These are phyloP conservation scores for Lupinus albus DNA, from an alignment of 306 rosid species.

Conservation along the genomic window DNA sequence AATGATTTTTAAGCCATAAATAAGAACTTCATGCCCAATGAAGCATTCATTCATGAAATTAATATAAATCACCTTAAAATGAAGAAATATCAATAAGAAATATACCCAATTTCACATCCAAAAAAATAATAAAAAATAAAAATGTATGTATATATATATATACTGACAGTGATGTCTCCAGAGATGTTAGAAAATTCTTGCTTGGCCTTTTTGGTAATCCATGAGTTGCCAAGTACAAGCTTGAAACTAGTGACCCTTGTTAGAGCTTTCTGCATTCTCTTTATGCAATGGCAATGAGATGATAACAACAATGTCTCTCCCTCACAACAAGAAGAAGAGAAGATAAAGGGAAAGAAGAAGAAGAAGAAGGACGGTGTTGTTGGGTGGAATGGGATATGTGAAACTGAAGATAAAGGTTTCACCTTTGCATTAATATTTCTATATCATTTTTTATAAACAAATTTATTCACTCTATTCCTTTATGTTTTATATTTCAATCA, in stretches of 20 bases:
- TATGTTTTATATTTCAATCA: no score
- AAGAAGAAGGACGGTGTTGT: neutral
- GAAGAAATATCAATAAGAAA: neutral
- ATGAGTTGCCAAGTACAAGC: constrained; percentile 66
- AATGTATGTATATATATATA: neutral
- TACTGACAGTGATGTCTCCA: constrained; percentile 75
- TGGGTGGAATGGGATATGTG: neutral
- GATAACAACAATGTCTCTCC: no score
- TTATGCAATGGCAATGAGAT: no score
- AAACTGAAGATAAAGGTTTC: constrained; percentile 29
- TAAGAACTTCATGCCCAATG: neutral
- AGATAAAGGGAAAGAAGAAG: neutral
- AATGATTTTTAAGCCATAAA: constrained; percentile 1
- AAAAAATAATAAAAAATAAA: neutral
- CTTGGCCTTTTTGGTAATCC: constrained; percentile 94
- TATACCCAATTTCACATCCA: constrained; percentile 22
- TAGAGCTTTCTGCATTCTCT: constrained; percentile 83
- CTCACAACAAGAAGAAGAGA: neutral
- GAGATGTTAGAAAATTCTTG: constrained; percentile 77
- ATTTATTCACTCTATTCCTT: no score
- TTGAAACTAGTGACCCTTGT: constrained; percentile 82
- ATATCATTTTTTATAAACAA: no score
- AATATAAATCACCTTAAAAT: neutral
- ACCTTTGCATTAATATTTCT: constrained; percentile 40
- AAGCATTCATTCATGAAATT: constrained; percentile 4